phyloP scores from a whole-genome alignment of 148 eudicot species.

The Drosera capensis region DNA sequence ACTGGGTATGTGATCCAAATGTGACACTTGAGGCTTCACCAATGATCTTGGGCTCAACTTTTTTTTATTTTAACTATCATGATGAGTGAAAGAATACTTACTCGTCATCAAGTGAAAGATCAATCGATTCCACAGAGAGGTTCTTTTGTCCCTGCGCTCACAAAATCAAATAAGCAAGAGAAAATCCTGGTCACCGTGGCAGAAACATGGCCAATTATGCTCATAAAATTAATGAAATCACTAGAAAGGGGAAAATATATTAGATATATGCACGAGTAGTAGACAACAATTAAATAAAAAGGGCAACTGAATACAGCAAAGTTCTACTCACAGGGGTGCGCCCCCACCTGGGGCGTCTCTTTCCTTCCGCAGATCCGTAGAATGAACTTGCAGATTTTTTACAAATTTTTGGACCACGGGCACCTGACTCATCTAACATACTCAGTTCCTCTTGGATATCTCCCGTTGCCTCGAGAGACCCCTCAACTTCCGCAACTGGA shows the following conservation, averaged over 20 bases:
- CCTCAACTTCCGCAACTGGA: constrained; percentile 7
- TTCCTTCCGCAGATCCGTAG: constrained; percentile 18
- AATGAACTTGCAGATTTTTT: constrained; percentile 15
- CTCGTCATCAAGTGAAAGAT: constrained; percentile 45
- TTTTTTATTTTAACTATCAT: neutral
- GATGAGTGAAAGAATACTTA: constrained; percentile 24
- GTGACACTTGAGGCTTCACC: neutral
- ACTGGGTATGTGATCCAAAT: neutral
- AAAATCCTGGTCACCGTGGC: neutral
- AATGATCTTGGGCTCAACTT: neutral
- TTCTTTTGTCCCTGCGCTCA: constrained; percentile 61
- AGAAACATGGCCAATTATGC: too few species aligned
- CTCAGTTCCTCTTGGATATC: constrained; percentile 17
- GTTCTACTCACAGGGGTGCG: constrained; percentile 48
- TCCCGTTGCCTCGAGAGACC: constrained; percentile 8
- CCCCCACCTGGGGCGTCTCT: constrained; percentile 42
- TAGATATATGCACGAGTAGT: neutral
- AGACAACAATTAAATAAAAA: neutral
- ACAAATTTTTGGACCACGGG: constrained; percentile 9
- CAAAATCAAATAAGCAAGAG: constrained; percentile 1
- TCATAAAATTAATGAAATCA: too few species aligned
- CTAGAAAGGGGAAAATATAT: neutral
- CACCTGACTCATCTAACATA: constrained; percentile 10
- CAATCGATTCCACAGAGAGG: constrained; percentile 54
- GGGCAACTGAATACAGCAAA: neutral